Conservation (phyloP, 352 stramenopile species). For the Globisporangium megalacanthum region DNA sequence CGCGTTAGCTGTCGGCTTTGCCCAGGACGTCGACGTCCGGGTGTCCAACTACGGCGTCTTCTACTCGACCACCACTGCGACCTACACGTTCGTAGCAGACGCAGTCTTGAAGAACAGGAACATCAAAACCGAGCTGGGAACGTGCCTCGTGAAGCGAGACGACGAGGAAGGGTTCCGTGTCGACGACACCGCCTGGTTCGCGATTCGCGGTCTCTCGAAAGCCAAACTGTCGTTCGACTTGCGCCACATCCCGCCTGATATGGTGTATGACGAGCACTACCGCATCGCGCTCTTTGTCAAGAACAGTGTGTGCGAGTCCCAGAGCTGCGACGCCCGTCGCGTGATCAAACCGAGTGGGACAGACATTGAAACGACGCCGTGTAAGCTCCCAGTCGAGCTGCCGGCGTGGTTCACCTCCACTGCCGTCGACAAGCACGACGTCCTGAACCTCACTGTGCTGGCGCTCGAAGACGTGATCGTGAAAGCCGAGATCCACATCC, state of each 20-base stretch:
- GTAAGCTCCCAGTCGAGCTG: slow-evolving; percentile 85
- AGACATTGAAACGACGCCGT: slow-evolving; percentile 89
- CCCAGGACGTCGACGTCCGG: slow-evolving; percentile 33
- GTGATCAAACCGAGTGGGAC: slow-evolving; percentile 43
- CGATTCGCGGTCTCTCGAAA: slow-evolving; percentile 87
- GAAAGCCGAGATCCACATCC: slow-evolving; percentile 94
- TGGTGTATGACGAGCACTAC: slow-evolving; percentile 95
- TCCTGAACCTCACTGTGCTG: slow-evolving; percentile 93
- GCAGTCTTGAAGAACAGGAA: slow-evolving; percentile 31
- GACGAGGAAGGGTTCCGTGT: slow-evolving; percentile 77
- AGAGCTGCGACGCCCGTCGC: slow-evolving; percentile 67
- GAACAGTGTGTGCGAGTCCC: slow-evolving; percentile 90
- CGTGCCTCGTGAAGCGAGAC: slow-evolving; percentile 24
- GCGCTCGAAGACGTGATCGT: slow-evolving; percentile 95
- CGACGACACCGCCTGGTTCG: slow-evolving; percentile 91
- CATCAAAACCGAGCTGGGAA: slow-evolving; percentile 28
- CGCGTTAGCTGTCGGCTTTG: slow-evolving; percentile 9
- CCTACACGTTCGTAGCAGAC: slow-evolving; percentile 34
- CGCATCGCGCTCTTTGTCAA: slow-evolving; percentile 93
- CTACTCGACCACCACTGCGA: slow-evolving; percentile 58
- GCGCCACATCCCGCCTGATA: slow-evolving; percentile 81
- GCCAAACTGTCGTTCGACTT: slow-evolving; percentile 95
- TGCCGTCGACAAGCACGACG: slow-evolving; percentile 90
- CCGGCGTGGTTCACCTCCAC: slow-evolving; percentile 89
- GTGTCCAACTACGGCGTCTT: slow-evolving; percentile 82